Base-by-base conservation (phyloP, 1,284 basidiomycete species). In the Pyrrhoderma noxium region DNA sequence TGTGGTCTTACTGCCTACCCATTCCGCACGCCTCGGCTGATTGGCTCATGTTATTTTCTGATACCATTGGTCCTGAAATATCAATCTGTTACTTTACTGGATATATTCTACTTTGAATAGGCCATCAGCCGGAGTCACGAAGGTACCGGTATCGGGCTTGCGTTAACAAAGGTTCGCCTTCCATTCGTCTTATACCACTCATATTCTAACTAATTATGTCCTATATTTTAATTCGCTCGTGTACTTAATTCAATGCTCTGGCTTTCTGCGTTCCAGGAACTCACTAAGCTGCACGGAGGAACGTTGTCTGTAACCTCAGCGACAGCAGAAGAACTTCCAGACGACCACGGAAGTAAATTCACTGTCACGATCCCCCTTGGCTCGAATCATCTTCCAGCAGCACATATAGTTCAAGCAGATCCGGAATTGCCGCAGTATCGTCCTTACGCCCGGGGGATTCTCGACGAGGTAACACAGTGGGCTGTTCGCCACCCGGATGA, bases 121-220 rank as follows among this genome's bases (percentile, higher is more conserved):
- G 52, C 63, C 5, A 59, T 59, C 11, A 57, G 58, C 22, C 59
- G 63, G 11, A 62, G 61, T 42, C 57, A 66, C 41, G 64, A 65
- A 55, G 64, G 64, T 3, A 66, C 64, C 14, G 64, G 64, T 8
- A 66, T 66, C 47, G 64, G 64, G 7, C 55, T 66, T n/a, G 58
- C 64, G 22, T 55, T 66, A 8, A 66, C 64, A 8, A 60, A 52
- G 46, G 57, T 45, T 39, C 18, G 27, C 35, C 21, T 31, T 18
- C 18, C 25, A 42, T 16, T 2, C n/a, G 16, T 34, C 14, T 21
- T 34, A 19, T 49, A 25, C 22, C 40, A 38, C 9, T 23, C 25
- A 38, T 37, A 16, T 39, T 23, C 18, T 38, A 31, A 31, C 27
- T 5, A 31, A 31, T 11, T 31, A 31, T 31, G 27, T 11, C 5